Evolutionary conservation across 768 basidiomycete genomes (phyloP).

Genomic region (Mycena rebaudengoi): DNA sequence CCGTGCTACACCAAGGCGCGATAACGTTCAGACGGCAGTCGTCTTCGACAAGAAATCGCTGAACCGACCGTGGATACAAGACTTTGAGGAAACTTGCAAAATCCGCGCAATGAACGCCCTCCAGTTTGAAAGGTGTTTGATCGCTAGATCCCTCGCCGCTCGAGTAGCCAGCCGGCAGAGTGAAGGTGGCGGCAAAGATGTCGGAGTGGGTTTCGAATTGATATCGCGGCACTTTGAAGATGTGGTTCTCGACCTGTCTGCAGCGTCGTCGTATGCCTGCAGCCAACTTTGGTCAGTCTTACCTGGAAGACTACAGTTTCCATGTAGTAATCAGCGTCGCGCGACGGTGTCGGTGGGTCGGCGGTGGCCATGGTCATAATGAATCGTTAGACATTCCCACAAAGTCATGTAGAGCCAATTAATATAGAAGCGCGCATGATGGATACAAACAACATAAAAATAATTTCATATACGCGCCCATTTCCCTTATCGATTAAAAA

Average conservation of each 20-base stretch:
- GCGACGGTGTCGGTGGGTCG: no score
- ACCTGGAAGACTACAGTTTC: conserved; percentile 25
- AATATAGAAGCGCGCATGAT: no score
- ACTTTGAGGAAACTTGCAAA: conserved; percentile 34
- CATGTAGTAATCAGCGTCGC: conserved; percentile 19
- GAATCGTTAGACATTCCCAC: no score
- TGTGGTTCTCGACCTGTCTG: conserved; percentile 35
- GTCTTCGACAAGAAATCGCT: background rate
- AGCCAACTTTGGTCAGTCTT: background rate
- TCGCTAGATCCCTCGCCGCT: conserved; percentile 35
- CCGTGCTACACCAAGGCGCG: background rate
- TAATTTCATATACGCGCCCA: no score
- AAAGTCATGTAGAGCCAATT: no score
- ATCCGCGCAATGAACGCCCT: conserved; percentile 30
- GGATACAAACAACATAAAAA: no score
- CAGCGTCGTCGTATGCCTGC: no score
- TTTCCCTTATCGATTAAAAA: no score
- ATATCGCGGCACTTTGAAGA: conserved; percentile 39
- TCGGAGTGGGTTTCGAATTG: conserved; percentile 31
- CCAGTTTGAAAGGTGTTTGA: conserved; percentile 34
- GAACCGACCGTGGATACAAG: conserved; percentile 36
- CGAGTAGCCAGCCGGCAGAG: conserved; percentile 16
- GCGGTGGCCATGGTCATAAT: no score
- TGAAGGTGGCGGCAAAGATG: conserved; percentile 32
- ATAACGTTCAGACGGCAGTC: background rate